phyloP scores from a whole-genome alignment of 225 moss, liverwort and hornwort genomes.

The Polytrichum commune region DNA sequence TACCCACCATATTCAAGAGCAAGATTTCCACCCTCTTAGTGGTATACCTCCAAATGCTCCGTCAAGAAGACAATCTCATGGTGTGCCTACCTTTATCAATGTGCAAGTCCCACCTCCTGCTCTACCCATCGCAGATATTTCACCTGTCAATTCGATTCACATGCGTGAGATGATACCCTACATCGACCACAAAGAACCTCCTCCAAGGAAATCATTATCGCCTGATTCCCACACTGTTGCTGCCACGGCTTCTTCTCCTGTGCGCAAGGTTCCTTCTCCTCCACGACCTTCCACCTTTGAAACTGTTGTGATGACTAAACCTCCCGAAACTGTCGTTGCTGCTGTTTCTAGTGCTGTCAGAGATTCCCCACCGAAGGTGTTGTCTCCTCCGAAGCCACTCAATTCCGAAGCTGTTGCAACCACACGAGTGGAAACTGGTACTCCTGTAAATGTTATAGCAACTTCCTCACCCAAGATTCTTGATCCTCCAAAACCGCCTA shows the following conservation, averaged over 20 bases:
- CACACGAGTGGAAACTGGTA: background rate
- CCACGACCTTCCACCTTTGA: background rate
- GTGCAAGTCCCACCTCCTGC: background rate
- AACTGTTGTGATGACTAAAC: background rate
- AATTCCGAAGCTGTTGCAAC: background rate
- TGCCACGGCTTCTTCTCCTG: background rate
- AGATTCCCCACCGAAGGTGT: background rate
- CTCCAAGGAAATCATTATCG: background rate
- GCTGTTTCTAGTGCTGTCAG: background rate
- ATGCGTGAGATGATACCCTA: constrained; percentile 2
- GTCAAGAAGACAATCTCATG: background rate
- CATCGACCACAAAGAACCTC: constrained; percentile 8
- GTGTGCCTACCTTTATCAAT: background rate
- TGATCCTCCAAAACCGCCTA: background rate
- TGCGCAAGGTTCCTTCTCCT: background rate
- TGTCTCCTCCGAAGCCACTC: background rate
- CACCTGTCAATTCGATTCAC: background rate
- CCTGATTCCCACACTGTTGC: background rate
- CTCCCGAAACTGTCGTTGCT: background rate
- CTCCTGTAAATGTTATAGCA: background rate
- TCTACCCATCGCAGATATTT: background rate
- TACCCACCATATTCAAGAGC: background rate
- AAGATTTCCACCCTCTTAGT: background rate
- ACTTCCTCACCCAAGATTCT: background rate
- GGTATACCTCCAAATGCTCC: background rate